Percentiles rank a stretch among this genome's conserved stretches.
Conservation (phyloP, 306 rosid species). For the Quercus alba region DNA sequence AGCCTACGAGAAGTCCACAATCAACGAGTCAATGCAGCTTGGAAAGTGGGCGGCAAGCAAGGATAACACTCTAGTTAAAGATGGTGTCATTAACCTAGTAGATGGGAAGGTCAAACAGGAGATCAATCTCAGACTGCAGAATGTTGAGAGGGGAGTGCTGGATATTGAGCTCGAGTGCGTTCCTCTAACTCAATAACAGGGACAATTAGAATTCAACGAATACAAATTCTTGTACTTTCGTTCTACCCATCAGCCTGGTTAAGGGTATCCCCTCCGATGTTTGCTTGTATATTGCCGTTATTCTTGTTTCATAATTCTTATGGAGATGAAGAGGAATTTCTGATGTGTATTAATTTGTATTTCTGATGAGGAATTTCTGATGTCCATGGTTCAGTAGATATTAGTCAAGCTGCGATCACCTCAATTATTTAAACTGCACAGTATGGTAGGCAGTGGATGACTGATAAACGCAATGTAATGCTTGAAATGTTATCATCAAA, state of each 20-base stretch:
- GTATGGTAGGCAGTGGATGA: too few relatives aligned
- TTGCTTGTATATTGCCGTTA: neutral
- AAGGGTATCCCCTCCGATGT: neutral
- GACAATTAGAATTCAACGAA: conserved; percentile 5
- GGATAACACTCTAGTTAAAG: conserved; percentile 54
- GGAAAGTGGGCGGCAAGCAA: conserved; percentile 65
- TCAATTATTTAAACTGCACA: neutral
- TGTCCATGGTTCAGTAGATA: neutral
- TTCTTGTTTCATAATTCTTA: neutral
- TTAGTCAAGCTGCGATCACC: neutral
- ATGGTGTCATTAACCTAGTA: conserved; percentile 53
- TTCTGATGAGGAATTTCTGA: neutral
- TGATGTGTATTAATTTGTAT: neutral
- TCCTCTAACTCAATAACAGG: conserved; percentile 75
- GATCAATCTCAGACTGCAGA: conserved; percentile 67
- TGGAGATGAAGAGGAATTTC: neutral
- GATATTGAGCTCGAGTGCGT: conserved; percentile 87
- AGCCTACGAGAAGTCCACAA: conserved; percentile 54
- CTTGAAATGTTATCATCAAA: too few relatives aligned
- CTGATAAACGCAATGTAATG: too few relatives aligned
- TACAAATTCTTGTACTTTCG: neutral
- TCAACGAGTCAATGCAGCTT: conserved; percentile 43
- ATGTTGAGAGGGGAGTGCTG: conserved; percentile 81
- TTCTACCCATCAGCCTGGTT: neutral
- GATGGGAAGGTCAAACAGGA: conserved; percentile 75